Base-by-base conservation (phyloP, 768 basidiomycete species). In the Tephrocybe sp. region DNA sequence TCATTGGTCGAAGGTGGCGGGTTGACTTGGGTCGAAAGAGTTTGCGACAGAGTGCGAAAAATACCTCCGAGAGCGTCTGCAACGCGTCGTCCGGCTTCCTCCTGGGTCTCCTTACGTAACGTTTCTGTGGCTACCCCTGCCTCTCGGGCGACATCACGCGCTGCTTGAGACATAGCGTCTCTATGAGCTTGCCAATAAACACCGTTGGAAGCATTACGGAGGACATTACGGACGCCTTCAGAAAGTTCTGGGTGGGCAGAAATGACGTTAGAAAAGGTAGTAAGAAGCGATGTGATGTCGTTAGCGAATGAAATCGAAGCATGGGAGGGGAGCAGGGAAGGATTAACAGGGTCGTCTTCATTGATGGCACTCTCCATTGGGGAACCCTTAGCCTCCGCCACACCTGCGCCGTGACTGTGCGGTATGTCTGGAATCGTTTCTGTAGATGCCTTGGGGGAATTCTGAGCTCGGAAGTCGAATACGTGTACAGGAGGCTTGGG, bases 161-260 rank as follows among this genome's bases (percentile, higher is more conserved):
- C 83, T 16, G 82, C 79, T 18, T 79, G 77, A 7, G 81, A 76
- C 36, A 89, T 64, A 2, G 78, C 69, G 8, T 79, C 77, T 40
- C 84, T 79, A 58, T 89, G 86, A 24, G 74, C 64, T 28, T 69
- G 64, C 87, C 86, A 92, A 61, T 92, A 91, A 8, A 77, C 71
- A 19, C 87, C 89, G 43, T 71, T 79, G 5, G 75, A 71, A 4
- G 84, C 71, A 55, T 90, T 87, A 42, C 70, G 69, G 37, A 82
- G 63, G 27, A 92, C 78, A 60, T 79, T 83, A 49, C 80, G 83
- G 48, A 92, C 62, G 36, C 77, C 77, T 47, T 87, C 83, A 3
- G 84, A 78, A 9, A 92, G 64, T 54, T 92, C 87, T 4, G 89
- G 89, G 56, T 91, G 86, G 5, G 79, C 64, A 0, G 77, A 69